phyloP scores from a whole-genome alignment of 495 filamentous ascomycete genomes.

The Penicillium egyptiacum region DNA sequence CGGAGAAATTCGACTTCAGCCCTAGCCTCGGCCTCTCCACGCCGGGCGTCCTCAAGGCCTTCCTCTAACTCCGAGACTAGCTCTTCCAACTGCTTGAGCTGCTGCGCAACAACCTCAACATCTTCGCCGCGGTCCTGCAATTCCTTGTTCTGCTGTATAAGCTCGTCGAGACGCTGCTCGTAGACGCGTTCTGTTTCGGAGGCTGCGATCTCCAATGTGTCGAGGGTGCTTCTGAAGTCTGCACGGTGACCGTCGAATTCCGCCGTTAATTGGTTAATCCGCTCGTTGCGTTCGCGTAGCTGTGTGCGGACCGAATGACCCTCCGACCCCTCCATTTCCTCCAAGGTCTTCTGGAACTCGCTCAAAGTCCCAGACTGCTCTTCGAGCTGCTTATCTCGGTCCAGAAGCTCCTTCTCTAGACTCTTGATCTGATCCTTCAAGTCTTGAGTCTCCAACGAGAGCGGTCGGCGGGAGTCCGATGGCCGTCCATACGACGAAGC shows the following conservation, averaged over 20 bases:
- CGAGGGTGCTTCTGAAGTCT: conserved; percentile 94
- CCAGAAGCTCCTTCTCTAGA: conserved; percentile 67
- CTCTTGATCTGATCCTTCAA: conserved; percentile 64
- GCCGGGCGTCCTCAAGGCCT: conserved; percentile 89
- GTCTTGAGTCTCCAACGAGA: conserved; percentile 50
- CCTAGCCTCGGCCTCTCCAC: conserved; percentile 95
- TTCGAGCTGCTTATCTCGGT: conserved; percentile 80
- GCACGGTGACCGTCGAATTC: conserved; percentile 96
- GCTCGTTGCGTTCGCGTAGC: conserved; percentile 93
- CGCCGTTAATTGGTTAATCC: conserved; percentile 83
- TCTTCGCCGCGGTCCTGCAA: conserved; percentile 80
- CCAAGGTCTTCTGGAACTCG: conserved; percentile 54
- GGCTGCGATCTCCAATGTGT: conserved; percentile 93
- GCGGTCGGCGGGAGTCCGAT: conserved; percentile 49
- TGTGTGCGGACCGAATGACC: conserved; percentile 72
- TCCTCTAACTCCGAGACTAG: conserved; percentile 95
- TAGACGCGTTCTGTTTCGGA: conserved; percentile 98
- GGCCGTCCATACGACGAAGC: conserved; percentile 33
- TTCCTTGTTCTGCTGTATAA: conserved; percentile 82
- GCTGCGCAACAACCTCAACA: conserved; percentile 83
- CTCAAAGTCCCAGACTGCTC: conserved; percentile 78
- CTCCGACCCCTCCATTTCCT: conserved; percentile 77
- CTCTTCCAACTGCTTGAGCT: conserved; percentile 94
- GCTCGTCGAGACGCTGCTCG: conserved; percentile 84
- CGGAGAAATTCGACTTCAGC: conserved; percentile 95